Percentiles rank a stretch among this genome's conserved stretches.
These are phyloP conservation scores for Phalaenopsis aphrodite DNA, from an alignment of 106 monocot genomes.

Conservation along the genomic window DNA sequence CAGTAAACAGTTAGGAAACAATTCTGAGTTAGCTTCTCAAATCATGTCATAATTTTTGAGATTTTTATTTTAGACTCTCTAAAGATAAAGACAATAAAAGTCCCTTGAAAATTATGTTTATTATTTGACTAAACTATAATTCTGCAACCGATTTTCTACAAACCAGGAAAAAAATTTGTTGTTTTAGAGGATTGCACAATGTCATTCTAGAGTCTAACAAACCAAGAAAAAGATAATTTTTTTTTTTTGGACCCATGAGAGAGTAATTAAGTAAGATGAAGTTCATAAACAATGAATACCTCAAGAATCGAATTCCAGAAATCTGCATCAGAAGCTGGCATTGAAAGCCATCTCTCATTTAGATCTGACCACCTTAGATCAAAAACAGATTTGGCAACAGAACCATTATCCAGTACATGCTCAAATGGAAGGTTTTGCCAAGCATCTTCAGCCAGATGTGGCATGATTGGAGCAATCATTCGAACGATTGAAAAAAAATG, in stretches of 20 bases:
- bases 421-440: constrained; percentile 95
- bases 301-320: constrained; percentile 72
- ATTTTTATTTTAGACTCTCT: too few species aligned
- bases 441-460: constrained; percentile 91
- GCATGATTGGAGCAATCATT: constrained; percentile 84
- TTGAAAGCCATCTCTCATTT: constrained; percentile 56
- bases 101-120: too few species aligned
- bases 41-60: too few species aligned
- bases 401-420: constrained; percentile 48
- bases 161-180: neutral
- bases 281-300: constrained; percentile 27
- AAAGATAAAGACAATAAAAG: too few species aligned
- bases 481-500: constrained; percentile 70
- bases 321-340: constrained; percentile 58
- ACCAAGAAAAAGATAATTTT: neutral
- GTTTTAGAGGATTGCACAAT: neutral
- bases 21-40: too few species aligned
- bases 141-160: neutral
- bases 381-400: constrained; percentile 63
- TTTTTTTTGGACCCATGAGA: neutral
- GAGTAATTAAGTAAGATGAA: neutral
- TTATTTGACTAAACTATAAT: too few species aligned
- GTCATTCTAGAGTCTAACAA: neutral
- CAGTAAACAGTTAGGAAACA: too few species aligned
- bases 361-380: constrained; percentile 69